Base-by-base conservation (phyloP, 306 rosid genomes). In the Ammopiptanthus mongolicus region DNA sequence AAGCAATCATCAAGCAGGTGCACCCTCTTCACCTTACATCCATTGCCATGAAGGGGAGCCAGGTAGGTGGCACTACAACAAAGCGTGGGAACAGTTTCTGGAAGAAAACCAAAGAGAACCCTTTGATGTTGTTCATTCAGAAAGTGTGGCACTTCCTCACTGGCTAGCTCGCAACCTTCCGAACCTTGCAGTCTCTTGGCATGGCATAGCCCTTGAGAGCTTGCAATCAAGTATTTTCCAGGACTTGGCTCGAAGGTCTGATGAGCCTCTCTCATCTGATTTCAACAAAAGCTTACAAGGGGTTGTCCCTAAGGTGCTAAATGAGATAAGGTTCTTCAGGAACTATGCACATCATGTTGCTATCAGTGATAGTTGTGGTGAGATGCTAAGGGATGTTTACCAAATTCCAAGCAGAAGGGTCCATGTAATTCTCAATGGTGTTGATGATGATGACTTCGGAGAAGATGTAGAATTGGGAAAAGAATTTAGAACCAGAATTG, bases 101-200 rank as follows among this genome's bases (percentile, higher is more conserved):
- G 89, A 85, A 68, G 95, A 91, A 73, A 83, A 90, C 67, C 41
- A 74, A 21, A 22, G 69, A 33, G 76, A 82, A 58, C 85, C 88
- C 0, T 95, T 95, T 55, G 97, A 95, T 75, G 97, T 90, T 29
- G 91, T 95, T 79, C 97, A 95, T 82, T 90, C 99, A 0, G 99
- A 95, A 75, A 92, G 99, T 71, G 99, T 95, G 0, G 96, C 99
- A 18, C 92, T 95, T 5, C 99, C 97, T 82, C 91, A 90, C 10
- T 84, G 93, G 91, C 53, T 85, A 12, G 99, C 97, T 3, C 79
- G 87, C 0, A 64, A 85, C 5, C 80, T 95, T 59, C 72, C 84
- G 8, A 95, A 95, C 63, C 97, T 95, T 9, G 99, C 89, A 1
- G 99, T 95, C 8, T 86, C 99, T 1, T 92, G 99, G 99, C 99